phyloP scores from a whole-genome alignment of 495 filamentous ascomycete species.

The Penicillium bialowiezense region DNA sequence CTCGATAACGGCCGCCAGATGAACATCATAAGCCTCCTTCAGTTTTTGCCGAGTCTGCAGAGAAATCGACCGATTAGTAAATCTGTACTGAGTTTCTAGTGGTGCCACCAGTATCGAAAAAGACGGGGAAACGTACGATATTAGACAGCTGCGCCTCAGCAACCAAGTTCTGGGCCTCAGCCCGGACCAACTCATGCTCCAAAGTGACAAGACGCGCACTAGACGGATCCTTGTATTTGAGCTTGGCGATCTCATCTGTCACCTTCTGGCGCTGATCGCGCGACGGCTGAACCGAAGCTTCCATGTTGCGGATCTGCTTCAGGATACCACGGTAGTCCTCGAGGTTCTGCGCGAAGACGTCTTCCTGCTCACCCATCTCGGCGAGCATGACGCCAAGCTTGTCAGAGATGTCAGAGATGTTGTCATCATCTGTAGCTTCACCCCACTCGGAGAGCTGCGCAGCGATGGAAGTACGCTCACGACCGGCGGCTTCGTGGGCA shows the following conservation, averaged over 20 bases:
- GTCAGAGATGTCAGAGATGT: constrained; percentile 83
- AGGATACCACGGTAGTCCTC: constrained; percentile 78
- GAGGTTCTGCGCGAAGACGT: constrained; percentile 76
- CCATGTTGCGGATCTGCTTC: constrained; percentile 90
- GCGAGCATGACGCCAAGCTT: constrained; percentile 89
- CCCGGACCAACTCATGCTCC: constrained; percentile 93
- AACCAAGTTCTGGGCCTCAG: constrained; percentile 92
- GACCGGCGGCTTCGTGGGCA: constrained; percentile 76
- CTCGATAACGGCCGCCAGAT: constrained; percentile 86
- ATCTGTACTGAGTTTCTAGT: background rate
- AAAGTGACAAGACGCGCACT: constrained; percentile 72
- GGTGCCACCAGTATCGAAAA: background rate
- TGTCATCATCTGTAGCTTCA: constrained; percentile 80
- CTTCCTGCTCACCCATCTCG: constrained; percentile 91
- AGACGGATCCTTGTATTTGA: constrained; percentile 85
- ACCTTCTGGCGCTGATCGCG: constrained; percentile 82
- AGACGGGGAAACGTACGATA: constrained; percentile 54
- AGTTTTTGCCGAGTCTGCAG: constrained; percentile 82
- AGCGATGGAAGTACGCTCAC: constrained; percentile 78
- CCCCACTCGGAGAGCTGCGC: constrained; percentile 96
- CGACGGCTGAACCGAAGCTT: constrained; percentile 87
- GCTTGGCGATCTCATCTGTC: constrained; percentile 80
- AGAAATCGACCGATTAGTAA: constrained; percentile 7
- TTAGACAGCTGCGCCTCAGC: constrained; percentile 97
- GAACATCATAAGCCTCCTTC: constrained; percentile 86